Percentiles rank a stretch among this genome's conserved stretches.
Conservation (phyloP, 495 filamentous ascomycete genomes). For the Neurospora tetrasperma region DNA sequence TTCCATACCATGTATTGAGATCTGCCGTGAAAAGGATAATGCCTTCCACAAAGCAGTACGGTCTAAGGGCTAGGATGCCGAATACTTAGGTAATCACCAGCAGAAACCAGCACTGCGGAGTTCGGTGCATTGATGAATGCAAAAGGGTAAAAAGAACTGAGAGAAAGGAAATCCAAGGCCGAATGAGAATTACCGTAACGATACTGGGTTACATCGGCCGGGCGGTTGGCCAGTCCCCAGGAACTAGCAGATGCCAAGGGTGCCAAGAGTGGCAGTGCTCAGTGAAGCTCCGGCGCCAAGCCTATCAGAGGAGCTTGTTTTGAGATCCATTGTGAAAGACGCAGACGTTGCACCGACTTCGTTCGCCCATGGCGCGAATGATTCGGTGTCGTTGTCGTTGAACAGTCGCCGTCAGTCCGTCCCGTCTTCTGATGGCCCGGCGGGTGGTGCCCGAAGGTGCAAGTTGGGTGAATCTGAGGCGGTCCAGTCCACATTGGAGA, state of each 20-base stretch:
- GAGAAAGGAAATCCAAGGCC: background rate
- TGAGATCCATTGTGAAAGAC: background rate
- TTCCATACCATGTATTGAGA: background rate
- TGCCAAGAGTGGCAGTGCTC: background rate
- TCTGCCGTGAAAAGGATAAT: background rate
- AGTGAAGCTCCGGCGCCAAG: background rate
- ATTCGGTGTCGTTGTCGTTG: background rate
- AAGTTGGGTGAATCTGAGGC: background rate
- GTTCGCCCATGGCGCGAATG: background rate
- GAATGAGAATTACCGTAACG: background rate
- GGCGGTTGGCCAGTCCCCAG: background rate
- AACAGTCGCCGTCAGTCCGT: conserved; percentile 1
- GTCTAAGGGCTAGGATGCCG: background rate
- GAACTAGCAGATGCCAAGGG: background rate
- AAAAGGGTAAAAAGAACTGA: background rate
- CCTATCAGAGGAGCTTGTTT: background rate
- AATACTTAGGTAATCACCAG: background rate
- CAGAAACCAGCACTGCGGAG: background rate
- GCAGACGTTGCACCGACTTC: background rate
- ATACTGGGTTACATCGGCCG: background rate
- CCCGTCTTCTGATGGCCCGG: background rate
- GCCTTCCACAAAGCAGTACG: background rate
- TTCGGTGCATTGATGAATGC: background rate
- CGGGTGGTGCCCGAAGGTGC: background rate
- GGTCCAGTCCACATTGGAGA: background rate